Base-by-base conservation (phyloP, 1,139 yeast genomes). In the Yarrowia galli region DNA sequence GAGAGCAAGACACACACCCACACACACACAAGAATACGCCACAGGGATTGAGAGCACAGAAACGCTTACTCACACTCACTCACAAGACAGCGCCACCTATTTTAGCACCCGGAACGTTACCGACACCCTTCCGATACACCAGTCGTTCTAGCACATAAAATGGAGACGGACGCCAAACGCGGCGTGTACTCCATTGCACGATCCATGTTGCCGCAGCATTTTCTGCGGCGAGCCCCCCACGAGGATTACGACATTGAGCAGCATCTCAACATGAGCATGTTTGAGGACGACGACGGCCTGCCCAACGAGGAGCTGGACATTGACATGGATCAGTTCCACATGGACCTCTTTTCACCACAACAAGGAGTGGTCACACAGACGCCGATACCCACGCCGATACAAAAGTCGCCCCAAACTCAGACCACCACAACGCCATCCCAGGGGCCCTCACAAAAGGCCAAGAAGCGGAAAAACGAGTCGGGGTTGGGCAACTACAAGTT, bases 211-310 rank as follows among this genome's bases (percentile, higher is more conserved):
- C 64, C 64, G 32, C 64, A 58, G 40, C 49, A 58, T 20, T 58
- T 58, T 40, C 51, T 58, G 64, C 38, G 64, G 22, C 49, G 51
- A 3, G 25, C 38, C 7, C 18, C 28, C 51, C 42, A 43, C 40
- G 64, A 58, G 18, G 48, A 56, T 42, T 58, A 58, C 64, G 64
- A 58, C 64, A 58, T 58, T 43, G 64, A 58, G 40, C 64, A 58
- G 64, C 64, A 58, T 43, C 64, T 58, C 48, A 58, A 58, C 51
- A 58, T 58, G 64, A 58, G 16, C 64, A 58, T 58, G 64, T 58
- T 58, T 43, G 64, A 58, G 40, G 51, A 43, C 42, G 51, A 58
- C 49, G 64, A 58, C 36, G 64, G 51, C 22, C 46, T 43, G 15
- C 32, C 32, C 32, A 58, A 58, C 32, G 64, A 56, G 48, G 63